These are phyloP conservation scores for Alisma plantagoaquatica DNA, from an alignment of 106 monocot species.

Conservation along the genomic window DNA sequence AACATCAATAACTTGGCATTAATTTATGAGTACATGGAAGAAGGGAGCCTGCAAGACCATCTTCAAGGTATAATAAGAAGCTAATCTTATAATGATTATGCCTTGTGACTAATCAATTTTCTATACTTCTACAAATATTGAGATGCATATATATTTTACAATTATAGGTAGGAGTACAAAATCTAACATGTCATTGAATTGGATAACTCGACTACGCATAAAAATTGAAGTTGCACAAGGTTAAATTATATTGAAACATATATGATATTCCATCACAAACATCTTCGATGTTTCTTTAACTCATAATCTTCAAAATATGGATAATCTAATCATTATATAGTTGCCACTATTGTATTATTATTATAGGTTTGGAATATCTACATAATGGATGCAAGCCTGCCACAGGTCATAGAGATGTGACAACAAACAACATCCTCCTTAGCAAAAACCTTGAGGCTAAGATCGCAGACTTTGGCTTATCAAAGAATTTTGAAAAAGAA, in stretches of 20 bases:
- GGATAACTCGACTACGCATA: neutral
- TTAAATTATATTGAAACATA: neutral
- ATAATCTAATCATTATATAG: no score
- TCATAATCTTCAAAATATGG: no score
- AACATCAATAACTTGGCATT: neutral
- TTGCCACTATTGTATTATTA: neutral
- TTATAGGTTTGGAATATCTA: neutral
- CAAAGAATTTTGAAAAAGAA: neutral
- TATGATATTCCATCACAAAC: neutral
- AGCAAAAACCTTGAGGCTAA: neutral
- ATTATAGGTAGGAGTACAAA: no score
- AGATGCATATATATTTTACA: no score
- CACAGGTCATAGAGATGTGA: neutral
- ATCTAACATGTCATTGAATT: neutral
- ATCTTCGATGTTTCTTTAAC: neutral
- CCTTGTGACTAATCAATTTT: no score
- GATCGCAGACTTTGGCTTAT: slow-evolving; percentile 1
- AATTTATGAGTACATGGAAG: neutral
- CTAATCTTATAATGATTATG: no score
- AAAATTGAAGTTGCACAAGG: neutral
- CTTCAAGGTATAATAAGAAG: neutral
- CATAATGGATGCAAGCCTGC: neutral
- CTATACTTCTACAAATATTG: no score
- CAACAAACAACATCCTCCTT: neutral
- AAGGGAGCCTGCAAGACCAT: neutral